phyloP scores from a whole-genome alignment of 257 asterid species.

The Sherardia arvensis region DNA sequence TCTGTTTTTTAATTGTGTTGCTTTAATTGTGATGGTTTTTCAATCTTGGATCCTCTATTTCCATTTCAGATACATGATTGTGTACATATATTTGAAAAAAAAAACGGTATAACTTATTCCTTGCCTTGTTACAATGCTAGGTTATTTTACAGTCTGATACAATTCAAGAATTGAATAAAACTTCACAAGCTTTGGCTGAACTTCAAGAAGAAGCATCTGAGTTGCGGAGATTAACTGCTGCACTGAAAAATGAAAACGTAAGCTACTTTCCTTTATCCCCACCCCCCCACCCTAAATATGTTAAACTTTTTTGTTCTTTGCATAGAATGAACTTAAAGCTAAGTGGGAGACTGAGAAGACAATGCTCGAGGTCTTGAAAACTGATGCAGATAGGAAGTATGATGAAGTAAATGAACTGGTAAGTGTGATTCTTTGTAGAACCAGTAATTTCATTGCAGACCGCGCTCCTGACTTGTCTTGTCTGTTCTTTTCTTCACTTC shows the following conservation, averaged over 20 bases:
- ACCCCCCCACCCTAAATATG: too few species aligned
- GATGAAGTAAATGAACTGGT: slow-evolving; percentile 66
- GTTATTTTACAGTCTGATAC: slow-evolving; percentile 89
- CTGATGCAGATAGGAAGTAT: slow-evolving; percentile 67
- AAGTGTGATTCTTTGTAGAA: neutral
- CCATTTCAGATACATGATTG: neutral
- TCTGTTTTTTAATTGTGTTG: neutral
- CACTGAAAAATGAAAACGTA: slow-evolving; percentile 44
- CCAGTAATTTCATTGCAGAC: neutral
- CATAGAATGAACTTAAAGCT: slow-evolving; percentile 59
- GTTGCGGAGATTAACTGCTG: slow-evolving; percentile 53
- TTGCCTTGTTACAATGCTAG: slow-evolving; percentile 25
- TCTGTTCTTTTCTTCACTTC: neutral
- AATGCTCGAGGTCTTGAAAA: slow-evolving; percentile 58
- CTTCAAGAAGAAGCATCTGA: slow-evolving; percentile 61
- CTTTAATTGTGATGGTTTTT: neutral
- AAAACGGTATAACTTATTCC: slow-evolving; percentile 1
- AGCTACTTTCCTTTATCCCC: too few species aligned
- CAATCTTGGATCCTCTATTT: neutral
- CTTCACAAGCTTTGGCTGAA: slow-evolving; percentile 69
- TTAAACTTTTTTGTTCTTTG: slow-evolving; percentile 11
- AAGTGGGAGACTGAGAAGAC: slow-evolving; percentile 72
- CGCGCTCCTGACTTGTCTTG: neutral
- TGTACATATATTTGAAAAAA: slow-evolving; percentile 5
- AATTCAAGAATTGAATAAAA: slow-evolving; percentile 84